Evolutionary conservation across 1,284 basidiomycete species (phyloP).

Genomic region (Cystobasidium pallidum): DNA sequence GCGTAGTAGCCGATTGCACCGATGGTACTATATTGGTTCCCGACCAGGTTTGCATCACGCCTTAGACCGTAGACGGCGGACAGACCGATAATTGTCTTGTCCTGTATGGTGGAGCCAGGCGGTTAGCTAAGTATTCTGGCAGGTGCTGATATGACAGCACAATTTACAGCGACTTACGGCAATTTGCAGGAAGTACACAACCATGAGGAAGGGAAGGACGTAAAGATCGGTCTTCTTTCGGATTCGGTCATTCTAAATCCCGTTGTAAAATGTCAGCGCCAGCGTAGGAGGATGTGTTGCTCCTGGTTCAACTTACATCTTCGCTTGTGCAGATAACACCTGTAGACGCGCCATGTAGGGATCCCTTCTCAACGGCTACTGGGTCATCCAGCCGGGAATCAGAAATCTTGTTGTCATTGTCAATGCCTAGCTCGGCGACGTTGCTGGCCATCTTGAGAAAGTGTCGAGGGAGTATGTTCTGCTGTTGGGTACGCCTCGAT

Average conservation of each 20-base stretch:
- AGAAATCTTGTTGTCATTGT: neutral
- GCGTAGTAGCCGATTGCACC: conserved; percentile 48
- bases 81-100: conserved; percentile 40
- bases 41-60: conserved; percentile 33
- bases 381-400: conserved; percentile 1
- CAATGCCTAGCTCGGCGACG: conserved; percentile 4
- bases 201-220: conserved; percentile 36
- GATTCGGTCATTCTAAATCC: conserved; percentile 40
- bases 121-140: neutral
- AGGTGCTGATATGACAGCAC: neutral
- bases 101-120: neutral
- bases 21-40: conserved; percentile 46
- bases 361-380: conserved; percentile 15
- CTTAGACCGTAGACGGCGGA: conserved; percentile 40
- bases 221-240: conserved; percentile 38
- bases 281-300: no score
- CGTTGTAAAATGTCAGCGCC: no score
- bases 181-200: conserved; percentile 41
- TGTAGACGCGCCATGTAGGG: neutral
- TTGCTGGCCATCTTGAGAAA: conserved; percentile 14
- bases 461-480: neutral
- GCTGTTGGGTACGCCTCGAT: neutral
- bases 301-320: conserved; percentile 30
- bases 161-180: conserved; percentile 8
- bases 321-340: conserved; percentile 31